phyloP scores from a whole-genome alignment of 106 monocot species.

The Amphibolis antarctica region DNA sequence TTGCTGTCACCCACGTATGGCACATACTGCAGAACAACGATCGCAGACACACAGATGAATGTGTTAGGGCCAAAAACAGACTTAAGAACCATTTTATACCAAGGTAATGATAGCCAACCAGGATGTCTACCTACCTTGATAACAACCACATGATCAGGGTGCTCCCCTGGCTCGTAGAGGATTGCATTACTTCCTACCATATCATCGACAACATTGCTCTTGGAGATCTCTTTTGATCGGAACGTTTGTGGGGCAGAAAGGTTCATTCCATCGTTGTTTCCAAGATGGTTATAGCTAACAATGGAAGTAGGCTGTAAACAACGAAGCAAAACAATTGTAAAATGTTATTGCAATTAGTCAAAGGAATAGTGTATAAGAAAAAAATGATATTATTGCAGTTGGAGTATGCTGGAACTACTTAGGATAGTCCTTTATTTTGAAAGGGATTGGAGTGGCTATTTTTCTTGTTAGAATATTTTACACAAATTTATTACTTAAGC shows the following conservation, averaged over 20 bases:
- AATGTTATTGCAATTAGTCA: not conserved
- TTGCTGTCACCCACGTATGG: slow-evolving; percentile 97
- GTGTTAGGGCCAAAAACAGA: not conserved
- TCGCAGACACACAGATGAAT: not conserved
- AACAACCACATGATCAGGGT: slow-evolving; percentile 94
- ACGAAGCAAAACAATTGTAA: not conserved
- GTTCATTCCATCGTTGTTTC: slow-evolving; percentile 99
- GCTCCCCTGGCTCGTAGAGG: slow-evolving; percentile 91
- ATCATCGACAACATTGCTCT: slow-evolving; percentile 98
- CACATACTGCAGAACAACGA: slow-evolving; percentile 44
- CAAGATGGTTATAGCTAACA: slow-evolving; percentile 98
- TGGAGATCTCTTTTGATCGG: slow-evolving; percentile 95
- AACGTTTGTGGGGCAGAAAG: slow-evolving; percentile 95
- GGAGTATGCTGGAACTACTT: too few relatives aligned
- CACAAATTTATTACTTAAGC: too few relatives aligned
- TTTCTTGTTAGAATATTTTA: too few relatives aligned
- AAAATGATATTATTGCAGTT: not conserved
- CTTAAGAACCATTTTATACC: not conserved
- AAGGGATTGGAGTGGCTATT: too few relatives aligned
- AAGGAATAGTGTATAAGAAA: not conserved
- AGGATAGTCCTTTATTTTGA: too few relatives aligned
- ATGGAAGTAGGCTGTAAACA: slow-evolving; percentile 75
- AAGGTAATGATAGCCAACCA: slow-evolving; percentile 2
- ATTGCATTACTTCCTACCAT: slow-evolving; percentile 94
- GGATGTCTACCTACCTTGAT: slow-evolving; percentile 63